Conservation (phyloP, 768 basidiomycete species). For the Tylopilus subfusipes region DNA sequence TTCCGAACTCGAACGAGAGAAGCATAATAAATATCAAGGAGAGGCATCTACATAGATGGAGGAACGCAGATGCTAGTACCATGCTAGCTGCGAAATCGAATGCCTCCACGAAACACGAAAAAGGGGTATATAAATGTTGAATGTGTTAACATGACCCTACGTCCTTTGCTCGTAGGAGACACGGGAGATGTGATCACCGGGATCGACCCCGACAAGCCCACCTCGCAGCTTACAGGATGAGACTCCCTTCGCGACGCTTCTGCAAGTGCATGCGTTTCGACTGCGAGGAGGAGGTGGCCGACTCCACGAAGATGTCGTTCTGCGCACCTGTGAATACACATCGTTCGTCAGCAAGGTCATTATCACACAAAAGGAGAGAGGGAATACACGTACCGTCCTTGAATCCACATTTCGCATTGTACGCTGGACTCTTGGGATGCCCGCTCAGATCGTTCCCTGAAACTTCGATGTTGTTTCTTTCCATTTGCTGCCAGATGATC, state of each 20-base stretch:
- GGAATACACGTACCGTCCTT: slow-evolving; percentile 1
- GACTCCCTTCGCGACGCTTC: not conserved
- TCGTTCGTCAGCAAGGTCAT: not conserved
- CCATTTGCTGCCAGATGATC: not conserved
- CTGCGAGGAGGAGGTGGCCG: not conserved
- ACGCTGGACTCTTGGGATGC: not conserved
- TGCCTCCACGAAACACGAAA: no score
- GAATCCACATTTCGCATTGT: slow-evolving; percentile 17
- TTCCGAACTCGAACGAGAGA: no score
- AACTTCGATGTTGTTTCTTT: slow-evolving; percentile 8
- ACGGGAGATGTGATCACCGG: no score
- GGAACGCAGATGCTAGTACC: not conserved
- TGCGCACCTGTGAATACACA: slow-evolving; percentile 12
- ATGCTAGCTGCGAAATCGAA: not conserved
- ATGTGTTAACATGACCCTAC: no score
- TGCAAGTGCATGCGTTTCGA: not conserved
- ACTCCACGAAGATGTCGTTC: slow-evolving; percentile 12
- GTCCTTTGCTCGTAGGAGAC: no score
- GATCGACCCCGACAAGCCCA: not conserved
- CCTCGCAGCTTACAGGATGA: not conserved
- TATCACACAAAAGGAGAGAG: not conserved
- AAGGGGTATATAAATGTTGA: no score
- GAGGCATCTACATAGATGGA: no score
- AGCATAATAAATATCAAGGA: no score
- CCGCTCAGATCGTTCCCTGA: slow-evolving; percentile 2